Conservation (phyloP, 495 filamentous ascomycete species). For the Aspergillus steynii region DNA sequence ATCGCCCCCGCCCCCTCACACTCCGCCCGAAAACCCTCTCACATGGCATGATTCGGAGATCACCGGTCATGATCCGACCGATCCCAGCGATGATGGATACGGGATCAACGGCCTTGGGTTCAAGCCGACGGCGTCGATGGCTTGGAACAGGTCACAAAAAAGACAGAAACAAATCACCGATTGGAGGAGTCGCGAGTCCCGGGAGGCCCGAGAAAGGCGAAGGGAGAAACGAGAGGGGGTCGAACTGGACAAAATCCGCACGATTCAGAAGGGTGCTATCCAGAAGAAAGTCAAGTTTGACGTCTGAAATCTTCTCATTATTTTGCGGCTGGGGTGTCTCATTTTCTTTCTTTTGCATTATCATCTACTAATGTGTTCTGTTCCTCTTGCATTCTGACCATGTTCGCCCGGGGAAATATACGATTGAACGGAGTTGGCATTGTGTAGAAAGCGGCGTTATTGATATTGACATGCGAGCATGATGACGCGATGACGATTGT, state of each 20-base stretch:
- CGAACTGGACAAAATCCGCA: conserved; percentile 31
- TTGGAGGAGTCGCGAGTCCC: conserved; percentile 78
- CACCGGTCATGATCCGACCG: conserved; percentile 73
- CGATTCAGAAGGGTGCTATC: conserved; percentile 35
- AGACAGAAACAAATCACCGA: conserved; percentile 80
- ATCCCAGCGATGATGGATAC: conserved; percentile 74
- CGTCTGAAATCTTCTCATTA: conserved; percentile 19
- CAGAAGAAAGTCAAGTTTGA: conserved; percentile 50
- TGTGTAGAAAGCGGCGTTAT: conserved; percentile 15
- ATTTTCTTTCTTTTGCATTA: conserved; percentile 1
- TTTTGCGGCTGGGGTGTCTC: neutral
- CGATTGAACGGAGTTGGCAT: conserved; percentile 7
- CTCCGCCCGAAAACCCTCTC: conserved; percentile 45
- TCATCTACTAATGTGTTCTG: neutral
- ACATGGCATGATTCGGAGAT: conserved; percentile 87
- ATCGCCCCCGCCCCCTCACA: conserved; percentile 52
- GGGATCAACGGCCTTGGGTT: conserved; percentile 91
- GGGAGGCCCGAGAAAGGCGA: conserved; percentile 76
- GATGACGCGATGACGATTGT: conserved; percentile 1
- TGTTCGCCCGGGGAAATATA: neutral
- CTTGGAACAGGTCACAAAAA: conserved; percentile 71
- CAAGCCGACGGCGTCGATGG: conserved; percentile 80
- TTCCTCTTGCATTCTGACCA: neutral
- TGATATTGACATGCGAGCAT: conserved; percentile 13
- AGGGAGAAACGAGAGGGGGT: conserved; percentile 60